These are phyloP conservation scores for Lipomyces kockii DNA, from an alignment of 805 yeast species.

Conservation along the genomic window DNA sequence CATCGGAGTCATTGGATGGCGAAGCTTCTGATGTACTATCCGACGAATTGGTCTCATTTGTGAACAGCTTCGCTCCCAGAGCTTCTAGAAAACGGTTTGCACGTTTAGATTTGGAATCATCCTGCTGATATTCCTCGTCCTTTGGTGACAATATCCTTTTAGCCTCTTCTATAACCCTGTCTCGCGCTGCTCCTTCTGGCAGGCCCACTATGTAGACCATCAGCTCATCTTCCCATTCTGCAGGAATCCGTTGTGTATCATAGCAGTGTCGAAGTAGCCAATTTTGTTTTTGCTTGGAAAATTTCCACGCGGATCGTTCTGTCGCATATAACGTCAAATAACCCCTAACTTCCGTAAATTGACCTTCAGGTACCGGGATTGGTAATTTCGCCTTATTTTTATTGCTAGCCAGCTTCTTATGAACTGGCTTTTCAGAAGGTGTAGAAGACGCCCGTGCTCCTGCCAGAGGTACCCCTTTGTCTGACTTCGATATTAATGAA, in stretches of 20 bases:
- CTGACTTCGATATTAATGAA: not conserved
- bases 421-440: not conserved
- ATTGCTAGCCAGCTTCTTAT: not conserved
- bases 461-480: not conserved
- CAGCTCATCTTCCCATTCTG: slow-evolving; percentile 4
- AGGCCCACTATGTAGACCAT: slow-evolving; percentile 15
- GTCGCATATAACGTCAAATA: slow-evolving; percentile 16
- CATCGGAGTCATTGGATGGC: not conserved
- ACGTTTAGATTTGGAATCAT: not conserved
- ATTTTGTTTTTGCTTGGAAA: slow-evolving; percentile 31
- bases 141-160: not conserved
- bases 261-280: slow-evolving; percentile 26
- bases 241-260: not conserved
- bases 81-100: not conserved
- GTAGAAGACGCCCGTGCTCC: not conserved
- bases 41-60: not conserved
- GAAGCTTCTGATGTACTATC: not conserved
- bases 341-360: not conserved
- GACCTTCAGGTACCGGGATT: not conserved
- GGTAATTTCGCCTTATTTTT: not conserved
- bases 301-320: slow-evolving; percentile 19
- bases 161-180: slow-evolving; percentile 20
- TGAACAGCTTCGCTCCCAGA: not conserved
- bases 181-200: slow-evolving; percentile 19
- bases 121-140: not conserved